A percentile compares a stretch with the other conserved stretches of the same genome.
These are phyloP conservation scores for Pyracantha coccinea DNA, from an alignment of 331 rosid genomes.

Conservation along the genomic window DNA sequence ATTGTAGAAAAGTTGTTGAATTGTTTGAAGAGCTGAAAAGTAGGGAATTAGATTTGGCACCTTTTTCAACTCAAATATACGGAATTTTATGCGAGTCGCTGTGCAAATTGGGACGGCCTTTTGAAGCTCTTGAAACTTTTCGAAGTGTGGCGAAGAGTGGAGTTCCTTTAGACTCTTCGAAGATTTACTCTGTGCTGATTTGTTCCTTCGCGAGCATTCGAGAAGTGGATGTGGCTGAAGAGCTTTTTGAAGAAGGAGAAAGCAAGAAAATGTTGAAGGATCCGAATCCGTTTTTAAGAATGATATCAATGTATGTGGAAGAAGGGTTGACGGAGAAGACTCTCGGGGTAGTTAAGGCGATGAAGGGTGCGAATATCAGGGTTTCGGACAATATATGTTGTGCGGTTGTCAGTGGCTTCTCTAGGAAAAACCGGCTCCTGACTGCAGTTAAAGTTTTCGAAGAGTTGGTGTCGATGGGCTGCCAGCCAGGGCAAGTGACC, in stretches of 20 bases:
- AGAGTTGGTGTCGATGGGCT: constrained; percentile 32
- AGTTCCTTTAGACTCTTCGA: constrained; percentile 17
- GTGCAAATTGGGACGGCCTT: constrained; percentile 37
- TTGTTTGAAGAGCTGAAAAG: constrained; percentile 39
- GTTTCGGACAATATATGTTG: constrained; percentile 56
- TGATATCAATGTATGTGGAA: constrained; percentile 64
- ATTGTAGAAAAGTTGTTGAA: constrained; percentile 31
- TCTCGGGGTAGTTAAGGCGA: constrained; percentile 38
- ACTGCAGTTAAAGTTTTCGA: constrained; percentile 39
- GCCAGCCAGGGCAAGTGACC: constrained; percentile 68
- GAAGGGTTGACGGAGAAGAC: constrained; percentile 51
- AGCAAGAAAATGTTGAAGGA: constrained; percentile 37
- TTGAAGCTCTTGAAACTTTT: constrained; percentile 52
- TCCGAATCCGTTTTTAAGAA: constrained; percentile 41
- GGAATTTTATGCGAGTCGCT: constrained; percentile 42
- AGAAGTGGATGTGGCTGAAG: constrained; percentile 40
- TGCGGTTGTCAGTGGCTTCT: constrained; percentile 55
- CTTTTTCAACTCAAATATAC: constrained; percentile 27
- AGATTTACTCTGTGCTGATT: constrained; percentile 51
- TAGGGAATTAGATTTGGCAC: constrained; percentile 14
- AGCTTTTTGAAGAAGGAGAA: constrained; percentile 42
- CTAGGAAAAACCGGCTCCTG: constrained; percentile 40
- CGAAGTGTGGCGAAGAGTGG: constrained; percentile 36
- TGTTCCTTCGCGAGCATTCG: constrained; percentile 42
- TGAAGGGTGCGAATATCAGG: constrained; percentile 36